Percentiles rank a stretch among this genome's conserved stretches.
Evolutionary conservation across 225 moss, liverwort and hornwort genomes (phyloP).

Genomic region (Ulota crispa): DNA sequence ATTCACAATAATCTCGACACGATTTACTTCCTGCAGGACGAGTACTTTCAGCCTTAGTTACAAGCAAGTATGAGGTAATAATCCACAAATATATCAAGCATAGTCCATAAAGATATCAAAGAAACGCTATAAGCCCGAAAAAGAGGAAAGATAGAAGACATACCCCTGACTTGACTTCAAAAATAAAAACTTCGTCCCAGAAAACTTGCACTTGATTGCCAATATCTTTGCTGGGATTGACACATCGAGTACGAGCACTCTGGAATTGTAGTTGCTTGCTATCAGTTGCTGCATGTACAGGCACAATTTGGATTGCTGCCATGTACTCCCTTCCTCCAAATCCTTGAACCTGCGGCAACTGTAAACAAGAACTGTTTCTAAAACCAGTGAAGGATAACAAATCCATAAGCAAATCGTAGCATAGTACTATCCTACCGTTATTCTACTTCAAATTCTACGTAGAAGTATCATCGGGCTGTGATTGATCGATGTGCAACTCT

Average conservation of each 20-base stretch:
- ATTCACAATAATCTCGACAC: constrained; percentile 65
- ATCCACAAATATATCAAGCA: neutral
- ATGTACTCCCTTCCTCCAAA: constrained; percentile 94
- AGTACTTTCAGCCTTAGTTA: constrained; percentile 14
- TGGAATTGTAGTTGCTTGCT: constrained; percentile 74
- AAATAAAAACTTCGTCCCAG: constrained; percentile 90
- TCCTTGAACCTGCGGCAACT: constrained; percentile 74
- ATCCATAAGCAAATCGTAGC: neutral
- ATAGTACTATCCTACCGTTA: neutral
- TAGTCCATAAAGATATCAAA: neutral
- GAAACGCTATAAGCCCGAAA: neutral
- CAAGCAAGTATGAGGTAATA: neutral
- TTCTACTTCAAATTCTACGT: neutral
- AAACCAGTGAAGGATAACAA: neutral
- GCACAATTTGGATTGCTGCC: constrained; percentile 75
- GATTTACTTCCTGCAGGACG: constrained; percentile 64
- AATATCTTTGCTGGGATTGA: constrained; percentile 55
- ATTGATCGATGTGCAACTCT: neutral
- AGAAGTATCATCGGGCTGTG: neutral
- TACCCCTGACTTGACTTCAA: constrained; percentile 81
- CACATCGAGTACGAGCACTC: constrained; percentile 89
- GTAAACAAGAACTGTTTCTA: neutral
- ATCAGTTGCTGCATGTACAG: constrained; percentile 56
- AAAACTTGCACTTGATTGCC: constrained; percentile 39
- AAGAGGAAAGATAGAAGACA: neutral